Percentiles rank a stretch among this genome's conserved stretches.
These are phyloP conservation scores for Colletotrichum lindemuthianum DNA, from an alignment of 2,329 filamentous ascomycete genomes.

Conservation along the genomic window DNA sequence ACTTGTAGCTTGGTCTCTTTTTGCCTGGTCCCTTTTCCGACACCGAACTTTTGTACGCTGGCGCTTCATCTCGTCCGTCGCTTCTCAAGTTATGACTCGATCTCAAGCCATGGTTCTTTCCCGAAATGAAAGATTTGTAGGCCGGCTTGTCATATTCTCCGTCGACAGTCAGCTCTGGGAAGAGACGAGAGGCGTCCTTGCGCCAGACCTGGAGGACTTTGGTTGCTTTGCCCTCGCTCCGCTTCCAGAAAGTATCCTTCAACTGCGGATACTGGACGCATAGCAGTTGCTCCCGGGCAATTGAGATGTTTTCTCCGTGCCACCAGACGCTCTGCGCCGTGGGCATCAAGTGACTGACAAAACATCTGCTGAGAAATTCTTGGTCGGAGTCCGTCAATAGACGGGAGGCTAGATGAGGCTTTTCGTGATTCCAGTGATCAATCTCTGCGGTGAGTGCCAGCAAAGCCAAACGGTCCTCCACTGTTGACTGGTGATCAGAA, in stretches of 20 bases:
- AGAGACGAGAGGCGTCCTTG: slow-evolving; percentile 15
- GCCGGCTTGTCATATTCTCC: neutral
- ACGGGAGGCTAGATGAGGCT: neutral
- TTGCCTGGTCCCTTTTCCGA: too few species aligned
- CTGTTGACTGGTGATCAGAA: too few species aligned
- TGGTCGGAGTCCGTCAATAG: slow-evolving; percentile 9
- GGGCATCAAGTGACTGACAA: slow-evolving; percentile 18
- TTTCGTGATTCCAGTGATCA: slow-evolving; percentile 8
- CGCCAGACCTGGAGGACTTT: slow-evolving; percentile 20
- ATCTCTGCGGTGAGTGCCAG: slow-evolving; percentile 22
- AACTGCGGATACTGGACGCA: slow-evolving; percentile 3
- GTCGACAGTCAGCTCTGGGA: neutral
- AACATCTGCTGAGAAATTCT: neutral
- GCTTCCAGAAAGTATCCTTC: slow-evolving; percentile 3
- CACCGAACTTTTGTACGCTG: too few species aligned
- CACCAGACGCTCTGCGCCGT: slow-evolving; percentile 20
- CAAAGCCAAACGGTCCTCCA: slow-evolving; percentile 10
- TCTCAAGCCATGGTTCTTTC: neutral
- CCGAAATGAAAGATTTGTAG: neutral
- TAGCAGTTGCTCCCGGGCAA: neutral
- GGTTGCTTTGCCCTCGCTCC: neutral
- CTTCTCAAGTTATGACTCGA: neutral
- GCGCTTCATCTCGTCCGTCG: too few species aligned
- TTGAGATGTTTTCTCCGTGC: slow-evolving; percentile 6
- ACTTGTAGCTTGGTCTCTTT: too few species aligned